phyloP scores from a whole-genome alignment of 2,329 filamentous ascomycete species.

The Xylaria sp. region DNA sequence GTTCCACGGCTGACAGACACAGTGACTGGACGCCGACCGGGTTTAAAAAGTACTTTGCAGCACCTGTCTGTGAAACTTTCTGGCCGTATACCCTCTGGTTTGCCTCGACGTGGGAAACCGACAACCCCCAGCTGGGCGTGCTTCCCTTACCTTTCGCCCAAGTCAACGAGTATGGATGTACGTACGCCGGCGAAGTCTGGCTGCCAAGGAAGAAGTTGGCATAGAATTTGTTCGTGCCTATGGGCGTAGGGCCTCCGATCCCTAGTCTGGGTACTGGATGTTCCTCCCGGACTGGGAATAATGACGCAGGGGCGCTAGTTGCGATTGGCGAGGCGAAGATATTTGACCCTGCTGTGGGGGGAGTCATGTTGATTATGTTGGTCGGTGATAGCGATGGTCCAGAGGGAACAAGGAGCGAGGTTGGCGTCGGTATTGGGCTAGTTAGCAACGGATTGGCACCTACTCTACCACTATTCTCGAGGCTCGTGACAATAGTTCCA shows the following conservation, averaged over 20 bases:
- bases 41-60: constrained; percentile 74
- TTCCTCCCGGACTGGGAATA: constrained; percentile 52
- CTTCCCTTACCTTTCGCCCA: constrained; percentile 68
- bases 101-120: constrained; percentile 73
- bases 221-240: constrained; percentile 81
- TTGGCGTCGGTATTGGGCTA: constrained; percentile 41
- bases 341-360: constrained; percentile 38
- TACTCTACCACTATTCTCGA: constrained; percentile 34
- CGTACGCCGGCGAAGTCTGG: constrained; percentile 71
- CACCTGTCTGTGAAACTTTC: constrained; percentile 55
- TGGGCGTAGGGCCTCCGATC: constrained; percentile 50
- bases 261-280: constrained; percentile 62
- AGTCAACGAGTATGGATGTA: constrained; percentile 72
- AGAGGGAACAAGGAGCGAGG: constrained; percentile 36
- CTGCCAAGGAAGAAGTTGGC: constrained; percentile 77
- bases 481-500: constrained; percentile 38
- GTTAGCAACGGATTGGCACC: constrained; percentile 34
- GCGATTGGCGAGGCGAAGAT: constrained; percentile 61
- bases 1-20: constrained; percentile 76
- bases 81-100: constrained; percentile 69
- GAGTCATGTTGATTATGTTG: constrained; percentile 31
- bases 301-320: constrained; percentile 52
- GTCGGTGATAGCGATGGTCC: constrained; percentile 18
- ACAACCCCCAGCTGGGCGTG: constrained; percentile 74
- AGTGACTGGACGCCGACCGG: constrained; percentile 82